Evolutionary conservation across 1,284 basidiomycete genomes (phyloP), one percentile per base, ranked within the genome.

Genomic region (Cryptococcus neoformans): DNA sequence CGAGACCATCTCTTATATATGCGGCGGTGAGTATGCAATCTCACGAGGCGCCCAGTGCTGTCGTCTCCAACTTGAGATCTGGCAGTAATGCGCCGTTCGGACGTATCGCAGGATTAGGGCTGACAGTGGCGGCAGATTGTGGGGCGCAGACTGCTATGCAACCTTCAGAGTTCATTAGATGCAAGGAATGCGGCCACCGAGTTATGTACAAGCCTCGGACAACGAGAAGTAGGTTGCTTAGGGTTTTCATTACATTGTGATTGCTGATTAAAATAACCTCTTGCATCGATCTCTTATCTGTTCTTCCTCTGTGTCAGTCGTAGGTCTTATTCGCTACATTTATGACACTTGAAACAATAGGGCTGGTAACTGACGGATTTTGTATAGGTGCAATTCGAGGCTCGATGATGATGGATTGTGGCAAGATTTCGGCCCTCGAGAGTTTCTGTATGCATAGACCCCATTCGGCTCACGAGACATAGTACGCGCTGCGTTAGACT

Each of bases 181-280:
- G 95, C 80, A 84, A 90, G 68, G 93, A 98, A 76, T 99, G 95
- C 72, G 95, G 95, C 2, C 95, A 97, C 77, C 87, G 95, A 62
- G 94, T 99, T 76, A 96, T 99, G 92, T 98, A 97, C 82, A 99
- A 99, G 81, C 96, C 96, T 79, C 82, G 95, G 68, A 97, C 94
- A 17, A 91, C 87, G 74, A 83, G 92, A 81, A 96, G 95, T 98
- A 74, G 75, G 90, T 86, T 37, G 17, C 40, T 44, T 6, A 37
- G 28, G 35, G 12, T 49, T 21, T 14, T 36, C 2, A 16, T 17
- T 14, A 14, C 39, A 53, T 35, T 39, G 12, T 12, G 14, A 35
- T 11, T 21, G 50, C 42, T 45, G 12, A 50, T 12, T 1, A 37
- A 52, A n/a, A 16, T 14, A 7, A 10, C 37, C 8, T 46, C 9